Percentiles rank a stretch among this genome's conserved stretches.
Conservation (phyloP, 495 filamentous ascomycete species). For the Xylaria sp. region DNA sequence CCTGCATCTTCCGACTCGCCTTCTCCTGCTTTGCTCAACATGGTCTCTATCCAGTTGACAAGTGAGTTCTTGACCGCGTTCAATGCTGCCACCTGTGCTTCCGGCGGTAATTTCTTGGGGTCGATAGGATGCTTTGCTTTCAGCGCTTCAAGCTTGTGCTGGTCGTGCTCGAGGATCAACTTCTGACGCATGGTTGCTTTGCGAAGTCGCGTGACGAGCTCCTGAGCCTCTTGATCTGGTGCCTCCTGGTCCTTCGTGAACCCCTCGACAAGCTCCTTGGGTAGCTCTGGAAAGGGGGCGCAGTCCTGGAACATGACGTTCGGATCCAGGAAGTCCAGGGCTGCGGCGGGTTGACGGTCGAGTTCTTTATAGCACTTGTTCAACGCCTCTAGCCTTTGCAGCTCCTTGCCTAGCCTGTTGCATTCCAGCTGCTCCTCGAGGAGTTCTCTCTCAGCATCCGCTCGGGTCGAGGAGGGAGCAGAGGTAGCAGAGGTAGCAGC, state of each 20-base stretch:
- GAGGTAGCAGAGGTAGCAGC: constrained; percentile 7
- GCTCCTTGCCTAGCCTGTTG: constrained; percentile 60
- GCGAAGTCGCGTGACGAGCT: constrained; percentile 66
- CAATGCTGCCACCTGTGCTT: constrained; percentile 56
- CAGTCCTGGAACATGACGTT: constrained; percentile 52
- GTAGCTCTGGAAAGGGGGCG: constrained; percentile 54
- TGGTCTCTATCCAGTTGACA: constrained; percentile 75
- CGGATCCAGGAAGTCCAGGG: constrained; percentile 55
- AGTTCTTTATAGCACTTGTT: constrained; percentile 55
- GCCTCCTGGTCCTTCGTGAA: constrained; percentile 44
- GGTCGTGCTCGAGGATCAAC: constrained; percentile 66
- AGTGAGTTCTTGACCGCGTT: constrained; percentile 66
- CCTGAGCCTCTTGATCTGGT: constrained; percentile 48
- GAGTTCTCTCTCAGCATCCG: constrained; percentile 40
- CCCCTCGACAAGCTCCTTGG: constrained; percentile 53
- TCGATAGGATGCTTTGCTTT: constrained; percentile 49
- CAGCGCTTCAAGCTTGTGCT: constrained; percentile 64
- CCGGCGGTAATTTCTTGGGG: constrained; percentile 40
- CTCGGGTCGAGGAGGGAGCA: constrained; percentile 19
- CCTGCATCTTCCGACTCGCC: constrained; percentile 47
- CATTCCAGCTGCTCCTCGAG: constrained; percentile 58
- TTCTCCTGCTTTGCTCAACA: constrained; percentile 61
- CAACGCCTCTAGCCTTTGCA: constrained; percentile 57
- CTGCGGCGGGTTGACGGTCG: constrained; percentile 60
- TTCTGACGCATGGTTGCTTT: constrained; percentile 69